Base-by-base conservation (phyloP, 805 yeast genomes). In the Candida maltosa region DNA sequence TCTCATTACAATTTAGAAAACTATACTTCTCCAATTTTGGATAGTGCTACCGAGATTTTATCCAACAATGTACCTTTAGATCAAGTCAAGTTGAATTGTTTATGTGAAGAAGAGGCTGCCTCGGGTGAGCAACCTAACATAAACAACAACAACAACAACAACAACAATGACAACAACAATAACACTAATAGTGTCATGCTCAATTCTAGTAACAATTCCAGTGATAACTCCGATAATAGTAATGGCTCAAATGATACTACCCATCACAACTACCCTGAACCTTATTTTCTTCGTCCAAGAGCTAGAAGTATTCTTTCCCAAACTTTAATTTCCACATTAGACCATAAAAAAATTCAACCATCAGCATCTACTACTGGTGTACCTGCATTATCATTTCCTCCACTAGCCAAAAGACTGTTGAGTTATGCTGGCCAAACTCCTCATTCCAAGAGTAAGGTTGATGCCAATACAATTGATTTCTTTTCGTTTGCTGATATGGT, bases 401-500 rank as follows among this genome's bases (percentile, higher is more conserved):
- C n/a, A n/a, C 34, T 6, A 37, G 4, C 24, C 29, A 26, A 17
- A 26, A 12, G 39, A 33, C 15, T 32, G 20, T 26, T 34, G n/a
- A 28, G 39, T 17, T 28, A 36, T 34, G 35, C 35, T 16, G 36
- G 32, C 17, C 26, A 27, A 19, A 33, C 42, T 3, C 20, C 31
- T 17, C 40, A 23, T 24, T 26, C 34, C 24, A 32, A 27, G 29
- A 11, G 10, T 6, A 32, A 32, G 16, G 6, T 20, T n/a, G 24
- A 34, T 16, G 16, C 25, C 19, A 29, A 39, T 9, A 52, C 60
- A 6, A 52, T 58, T 24, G 56, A 58, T 22, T 58, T 49, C 32
- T 58, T 54, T 39, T 54, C 60, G n/a, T 58, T 48, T 42, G 62
- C 61, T 2, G 64, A 58, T 21, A 51, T 58, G 44, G 34, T 54